These are phyloP conservation scores for Aspergillus melleus DNA, from an alignment of 2,329 filamentous ascomycete species.

Conservation along the genomic window DNA sequence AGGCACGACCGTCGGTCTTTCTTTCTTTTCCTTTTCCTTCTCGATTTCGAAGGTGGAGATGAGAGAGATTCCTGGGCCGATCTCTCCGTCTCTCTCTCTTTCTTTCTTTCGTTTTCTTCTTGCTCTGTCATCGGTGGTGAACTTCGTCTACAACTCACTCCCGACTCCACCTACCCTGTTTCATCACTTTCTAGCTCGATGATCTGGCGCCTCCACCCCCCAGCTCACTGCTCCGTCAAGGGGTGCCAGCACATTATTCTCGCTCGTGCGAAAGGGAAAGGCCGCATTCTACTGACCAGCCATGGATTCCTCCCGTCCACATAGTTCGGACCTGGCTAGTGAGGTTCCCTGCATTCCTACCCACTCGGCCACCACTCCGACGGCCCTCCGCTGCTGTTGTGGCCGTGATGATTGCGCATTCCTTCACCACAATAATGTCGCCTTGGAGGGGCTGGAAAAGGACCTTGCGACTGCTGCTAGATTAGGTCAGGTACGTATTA, in stretches of 20 bases:
- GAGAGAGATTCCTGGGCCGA: neutral
- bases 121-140: neutral
- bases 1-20: neutral
- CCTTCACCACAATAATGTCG: slow-evolving; percentile 74
- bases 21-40: neutral
- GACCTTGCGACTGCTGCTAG: slow-evolving; percentile 84
- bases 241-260: slow-evolving; percentile 28
- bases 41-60: neutral
- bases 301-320: slow-evolving; percentile 27
- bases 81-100: neutral
- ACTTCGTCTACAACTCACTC: slow-evolving; percentile 1
- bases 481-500: slow-evolving; percentile 80
- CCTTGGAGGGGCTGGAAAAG: slow-evolving; percentile 79
- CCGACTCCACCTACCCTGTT: neutral
- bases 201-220: slow-evolving; percentile 17
- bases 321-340: slow-evolving; percentile 24
- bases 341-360: slow-evolving; percentile 33
- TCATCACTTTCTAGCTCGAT: slow-evolving; percentile 14
- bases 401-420: slow-evolving; percentile 76
- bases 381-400: slow-evolving; percentile 71
- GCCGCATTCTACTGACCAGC: slow-evolving; percentile 14
- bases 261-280: slow-evolving; percentile 3
- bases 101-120: neutral
- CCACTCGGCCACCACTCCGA: slow-evolving; percentile 24
- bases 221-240: slow-evolving; percentile 24